Evolutionary conservation across 495 filamentous ascomycete genomes (phyloP), one percentile per base, ranked within the genome.

Genomic region (Tuber indicum): DNA sequence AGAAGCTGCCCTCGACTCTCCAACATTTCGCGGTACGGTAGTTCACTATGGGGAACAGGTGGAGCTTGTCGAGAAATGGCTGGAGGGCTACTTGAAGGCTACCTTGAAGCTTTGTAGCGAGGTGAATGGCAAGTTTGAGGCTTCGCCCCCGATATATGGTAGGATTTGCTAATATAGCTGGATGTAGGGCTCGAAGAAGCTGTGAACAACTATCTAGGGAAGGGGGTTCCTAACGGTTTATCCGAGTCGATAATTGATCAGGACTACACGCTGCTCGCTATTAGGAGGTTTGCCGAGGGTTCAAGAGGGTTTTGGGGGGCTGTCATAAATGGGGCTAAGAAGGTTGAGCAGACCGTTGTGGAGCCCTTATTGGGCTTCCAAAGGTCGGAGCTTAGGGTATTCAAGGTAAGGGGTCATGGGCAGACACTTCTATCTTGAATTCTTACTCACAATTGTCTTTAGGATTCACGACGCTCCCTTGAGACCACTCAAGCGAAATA

Each of bases 1-100:
- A 87, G 96, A 99, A 88, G 96, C 96, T 71, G 92, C 94, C 44
- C 91, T 98, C 85, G 96, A 99, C 85, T 96, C 93, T 4, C 96
- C 96, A 39, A 96, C 94, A 52, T 99, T 98, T 85, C 92, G 96
- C 77, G 92, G 94, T 46, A 92, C 93, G 19, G 90, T 94, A 75
- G 85, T 91, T 58, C 94, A 98, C 86, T 97, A 97, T 86, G 87
- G 90, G 46, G 96, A 98, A 78, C 94, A 98, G 86, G 89, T 97
- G 83, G 96, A 98, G 75, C 88, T 89, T 75, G 89, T 98, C 74
- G 96, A 98, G 84, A 91, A 89, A 88, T 98, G 96, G 96, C 91
- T 98, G 41, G 94, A 98, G 62, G 88, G 88, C 76, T 98, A 97
- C 84, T 86, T 92, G 75, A 92, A 89, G 83, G 89, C 92, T 26